Evolutionary conservation across 176 grass and related monocot species (phyloP).

Genomic region (Olyra latifolia): DNA sequence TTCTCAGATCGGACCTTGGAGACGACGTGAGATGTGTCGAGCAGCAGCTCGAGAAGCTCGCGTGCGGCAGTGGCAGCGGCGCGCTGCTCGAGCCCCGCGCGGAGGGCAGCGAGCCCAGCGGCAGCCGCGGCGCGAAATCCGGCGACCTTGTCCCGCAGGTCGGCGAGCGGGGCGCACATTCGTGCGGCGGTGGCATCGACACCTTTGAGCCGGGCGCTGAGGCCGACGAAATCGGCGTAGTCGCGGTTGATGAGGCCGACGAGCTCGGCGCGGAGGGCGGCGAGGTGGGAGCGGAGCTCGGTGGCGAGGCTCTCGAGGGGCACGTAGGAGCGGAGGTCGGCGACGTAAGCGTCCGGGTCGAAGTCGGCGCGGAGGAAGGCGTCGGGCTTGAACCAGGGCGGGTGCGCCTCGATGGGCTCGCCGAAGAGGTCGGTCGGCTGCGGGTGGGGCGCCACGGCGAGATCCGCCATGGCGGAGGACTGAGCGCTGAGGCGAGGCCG

Average conservation of each 20-base stretch:
- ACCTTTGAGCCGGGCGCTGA: conserved; percentile 80
- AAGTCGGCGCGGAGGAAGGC: conserved; percentile 67
- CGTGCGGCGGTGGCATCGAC: conserved; percentile 67
- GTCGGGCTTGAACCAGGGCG: conserved; percentile 69
- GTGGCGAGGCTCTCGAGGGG: conserved; percentile 88
- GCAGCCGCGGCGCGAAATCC: conserved; percentile 40
- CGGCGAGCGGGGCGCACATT: conserved; percentile 73
- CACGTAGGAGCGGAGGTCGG: conserved; percentile 87
- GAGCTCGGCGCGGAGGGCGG: conserved; percentile 81
- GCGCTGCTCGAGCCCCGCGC: conserved; percentile 63
- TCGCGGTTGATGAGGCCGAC: conserved; percentile 95
- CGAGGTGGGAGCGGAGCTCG: conserved; percentile 82
- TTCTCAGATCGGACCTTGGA: conserved; percentile 62
- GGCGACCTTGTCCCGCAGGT: conserved; percentile 86
- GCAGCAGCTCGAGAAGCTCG: conserved; percentile 87
- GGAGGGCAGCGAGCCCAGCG: conserved; percentile 55
- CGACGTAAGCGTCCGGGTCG: conserved; percentile 79
- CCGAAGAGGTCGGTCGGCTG: conserved; percentile 83
- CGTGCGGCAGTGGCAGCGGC: conserved; percentile 56
- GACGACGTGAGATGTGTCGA: conserved; percentile 96
- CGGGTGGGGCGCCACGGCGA: conserved; percentile 8
- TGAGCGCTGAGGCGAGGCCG: background rate
- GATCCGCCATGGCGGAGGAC: conserved; percentile 49
- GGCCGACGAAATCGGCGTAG: conserved; percentile 92
- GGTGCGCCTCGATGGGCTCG: conserved; percentile 85